phyloP scores from a whole-genome alignment of 2,329 filamentous ascomycete species.

The Nectriaceae sp. region DNA sequence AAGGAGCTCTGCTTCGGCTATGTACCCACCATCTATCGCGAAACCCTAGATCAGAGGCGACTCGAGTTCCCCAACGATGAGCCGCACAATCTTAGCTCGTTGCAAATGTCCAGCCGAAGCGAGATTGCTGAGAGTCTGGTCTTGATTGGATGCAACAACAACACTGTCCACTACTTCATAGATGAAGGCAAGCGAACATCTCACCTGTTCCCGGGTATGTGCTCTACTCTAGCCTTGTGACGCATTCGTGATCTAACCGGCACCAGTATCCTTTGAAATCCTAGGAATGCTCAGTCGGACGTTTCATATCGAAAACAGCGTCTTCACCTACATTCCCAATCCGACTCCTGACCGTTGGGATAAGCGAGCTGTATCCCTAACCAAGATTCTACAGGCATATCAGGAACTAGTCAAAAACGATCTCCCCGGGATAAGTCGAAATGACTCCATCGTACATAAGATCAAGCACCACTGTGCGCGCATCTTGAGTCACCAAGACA shows the following conservation, averaged over 20 bases:
- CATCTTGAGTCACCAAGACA: conserved; percentile 25
- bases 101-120: conserved; percentile 50
- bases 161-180: conserved; percentile 48
- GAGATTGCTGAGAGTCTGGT: conserved; percentile 56
- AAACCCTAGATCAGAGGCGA: conserved; percentile 40
- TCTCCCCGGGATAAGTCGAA: conserved; percentile 18
- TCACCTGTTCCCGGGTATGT: conserved; percentile 53
- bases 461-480: conserved; percentile 29
- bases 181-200: conserved; percentile 40
- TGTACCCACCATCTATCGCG: conserved; percentile 55
- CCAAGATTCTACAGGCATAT: conserved; percentile 44
- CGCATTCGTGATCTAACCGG: conserved; percentile 10
- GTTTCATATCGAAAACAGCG: conserved; percentile 50
- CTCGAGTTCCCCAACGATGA: conserved; percentile 42
- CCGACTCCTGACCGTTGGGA: conserved; percentile 58
- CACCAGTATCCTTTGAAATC: conserved; percentile 57
- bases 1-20: conserved; percentile 59
- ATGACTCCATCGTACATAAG: conserved; percentile 20
- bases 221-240: background rate
- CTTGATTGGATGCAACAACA: conserved; percentile 55
- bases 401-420: conserved; percentile 27
- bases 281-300: conserved; percentile 57
- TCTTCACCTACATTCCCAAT: conserved; percentile 58
- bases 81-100: conserved; percentile 41
- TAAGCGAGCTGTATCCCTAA: conserved; percentile 47